Evolutionary conservation across 192 early-diverging fungal genomes (phyloP).

Genomic region (Coemansia guatemalensis): DNA sequence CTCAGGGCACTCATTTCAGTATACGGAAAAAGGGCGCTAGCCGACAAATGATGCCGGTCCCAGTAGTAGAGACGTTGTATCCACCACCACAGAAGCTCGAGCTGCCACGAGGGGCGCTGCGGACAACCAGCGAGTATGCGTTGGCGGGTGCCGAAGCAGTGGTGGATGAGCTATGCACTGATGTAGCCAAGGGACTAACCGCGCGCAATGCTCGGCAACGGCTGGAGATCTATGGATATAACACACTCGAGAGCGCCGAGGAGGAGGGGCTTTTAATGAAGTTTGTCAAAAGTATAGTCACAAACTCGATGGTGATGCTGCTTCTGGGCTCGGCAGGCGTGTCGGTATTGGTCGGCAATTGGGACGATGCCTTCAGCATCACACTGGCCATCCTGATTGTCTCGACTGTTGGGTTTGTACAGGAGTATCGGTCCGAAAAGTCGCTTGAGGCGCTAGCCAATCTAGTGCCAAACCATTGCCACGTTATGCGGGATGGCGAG

Average conservation of each 20-base stretch:
- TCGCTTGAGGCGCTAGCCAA: slow-evolving; percentile 90
- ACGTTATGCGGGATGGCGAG: slow-evolving; percentile 72
- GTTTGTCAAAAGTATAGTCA: slow-evolving; percentile 84
- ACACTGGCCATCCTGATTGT: slow-evolving; percentile 75
- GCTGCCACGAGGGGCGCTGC: slow-evolving; percentile 33
- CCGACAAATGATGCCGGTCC: slow-evolving; percentile 30
- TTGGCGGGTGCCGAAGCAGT: slow-evolving; percentile 30
- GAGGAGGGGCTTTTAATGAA: slow-evolving; percentile 75
- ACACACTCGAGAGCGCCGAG: slow-evolving; percentile 72
- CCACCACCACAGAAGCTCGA: slow-evolving; percentile 25
- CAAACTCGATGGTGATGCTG: slow-evolving; percentile 84
- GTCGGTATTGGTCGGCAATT: slow-evolving; percentile 69
- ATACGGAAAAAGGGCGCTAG: not conserved
- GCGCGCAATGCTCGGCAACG: slow-evolving; percentile 65
- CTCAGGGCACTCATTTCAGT: not conserved
- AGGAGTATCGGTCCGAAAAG: slow-evolving; percentile 92
- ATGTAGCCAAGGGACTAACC: slow-evolving; percentile 71
- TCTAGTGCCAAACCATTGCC: slow-evolving; percentile 82
- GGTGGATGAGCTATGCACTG: slow-evolving; percentile 61
- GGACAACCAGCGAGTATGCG: slow-evolving; percentile 51
- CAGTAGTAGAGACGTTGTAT: slow-evolving; percentile 19
- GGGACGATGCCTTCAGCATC: slow-evolving; percentile 86
- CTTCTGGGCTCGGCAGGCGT: slow-evolving; percentile 83
- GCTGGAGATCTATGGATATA: slow-evolving; percentile 68
- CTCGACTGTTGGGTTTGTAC: slow-evolving; percentile 88